Evolutionary conservation across 352 stramenopile genomes (phyloP).

Genomic region (Phytophthora litchii): DNA sequence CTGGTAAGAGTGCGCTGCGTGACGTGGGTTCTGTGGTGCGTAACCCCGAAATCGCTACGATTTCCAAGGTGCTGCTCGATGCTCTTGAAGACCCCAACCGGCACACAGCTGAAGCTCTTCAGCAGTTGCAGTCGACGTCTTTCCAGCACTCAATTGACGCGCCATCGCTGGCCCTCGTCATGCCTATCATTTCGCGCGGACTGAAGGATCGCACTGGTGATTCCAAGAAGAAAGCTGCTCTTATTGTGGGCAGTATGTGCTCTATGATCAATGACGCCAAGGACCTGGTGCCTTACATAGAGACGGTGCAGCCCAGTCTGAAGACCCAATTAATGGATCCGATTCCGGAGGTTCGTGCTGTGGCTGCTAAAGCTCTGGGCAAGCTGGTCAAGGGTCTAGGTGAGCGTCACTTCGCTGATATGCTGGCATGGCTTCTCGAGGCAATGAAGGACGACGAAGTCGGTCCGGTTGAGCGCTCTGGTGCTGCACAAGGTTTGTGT

Average conservation of each 20-base stretch:
- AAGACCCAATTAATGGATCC: constrained; percentile 94
- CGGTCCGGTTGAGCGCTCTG: constrained; percentile 97
- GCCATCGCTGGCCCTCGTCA: constrained; percentile 98
- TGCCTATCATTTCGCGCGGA: constrained; percentile 98
- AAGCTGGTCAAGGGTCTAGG: constrained; percentile 96
- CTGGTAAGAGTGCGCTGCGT: constrained; percentile 94
- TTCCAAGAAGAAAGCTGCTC: constrained; percentile 98
- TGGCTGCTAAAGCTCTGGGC: constrained; percentile 95
- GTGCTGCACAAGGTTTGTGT: constrained; percentile 97
- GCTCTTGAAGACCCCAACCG: constrained; percentile 96
- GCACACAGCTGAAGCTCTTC: constrained; percentile 93
- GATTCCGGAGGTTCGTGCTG: constrained; percentile 94
- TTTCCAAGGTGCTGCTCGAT: constrained; percentile 93
- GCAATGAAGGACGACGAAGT: constrained; percentile 93
- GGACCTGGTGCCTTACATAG: constrained; percentile 98
- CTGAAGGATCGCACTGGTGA: constrained; percentile 97
- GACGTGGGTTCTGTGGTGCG: constrained; percentile 98
- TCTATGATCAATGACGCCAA: constrained; percentile 98
- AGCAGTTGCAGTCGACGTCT: constrained; percentile 97
- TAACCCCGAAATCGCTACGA: constrained; percentile 98
- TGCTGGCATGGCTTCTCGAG: constrained; percentile 97
- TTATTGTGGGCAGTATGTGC: constrained; percentile 99
- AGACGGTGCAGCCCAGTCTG: constrained; percentile 96
- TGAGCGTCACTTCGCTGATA: constrained; percentile 94
- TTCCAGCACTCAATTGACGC: constrained; percentile 99